These are phyloP conservation scores for Iberis pinnata DNA, from an alignment of 345 rosid species.

Conservation along the genomic window DNA sequence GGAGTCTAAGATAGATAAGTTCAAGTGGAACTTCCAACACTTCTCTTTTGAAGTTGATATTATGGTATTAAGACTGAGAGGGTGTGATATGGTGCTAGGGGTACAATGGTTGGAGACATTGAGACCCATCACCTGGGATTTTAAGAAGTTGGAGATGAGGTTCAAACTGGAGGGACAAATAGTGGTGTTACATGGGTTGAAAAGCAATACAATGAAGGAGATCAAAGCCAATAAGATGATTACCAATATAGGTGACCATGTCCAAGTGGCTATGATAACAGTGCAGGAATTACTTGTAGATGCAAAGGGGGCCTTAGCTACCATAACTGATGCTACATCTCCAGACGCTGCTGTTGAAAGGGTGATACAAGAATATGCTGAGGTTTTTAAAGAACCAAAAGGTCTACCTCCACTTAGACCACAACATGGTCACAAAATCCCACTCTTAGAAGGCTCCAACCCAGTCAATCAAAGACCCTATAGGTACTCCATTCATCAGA, in stretches of 20 bases:
- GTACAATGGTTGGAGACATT: background rate
- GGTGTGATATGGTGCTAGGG: background rate
- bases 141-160: background rate
- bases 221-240: background rate
- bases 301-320: background rate
- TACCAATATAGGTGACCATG: accelerated
- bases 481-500: background rate
- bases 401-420: background rate
- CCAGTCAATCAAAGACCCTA: background rate
- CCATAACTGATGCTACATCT: too few relatives aligned
- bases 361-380: background rate
- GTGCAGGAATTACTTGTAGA: background rate
- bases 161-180: background rate
- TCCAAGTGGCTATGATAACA: background rate
- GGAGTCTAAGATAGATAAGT: background rate
- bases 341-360: background rate
- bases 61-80: background rate
- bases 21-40: background rate
- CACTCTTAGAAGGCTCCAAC: background rate
- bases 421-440: background rate
- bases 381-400: background rate
- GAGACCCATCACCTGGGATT: background rate
- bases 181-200: background rate
- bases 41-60: background rate
- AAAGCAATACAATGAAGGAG: background rate